Conservation (phyloP, 257 asterid species). For the Orobanche coerulescens region DNA sequence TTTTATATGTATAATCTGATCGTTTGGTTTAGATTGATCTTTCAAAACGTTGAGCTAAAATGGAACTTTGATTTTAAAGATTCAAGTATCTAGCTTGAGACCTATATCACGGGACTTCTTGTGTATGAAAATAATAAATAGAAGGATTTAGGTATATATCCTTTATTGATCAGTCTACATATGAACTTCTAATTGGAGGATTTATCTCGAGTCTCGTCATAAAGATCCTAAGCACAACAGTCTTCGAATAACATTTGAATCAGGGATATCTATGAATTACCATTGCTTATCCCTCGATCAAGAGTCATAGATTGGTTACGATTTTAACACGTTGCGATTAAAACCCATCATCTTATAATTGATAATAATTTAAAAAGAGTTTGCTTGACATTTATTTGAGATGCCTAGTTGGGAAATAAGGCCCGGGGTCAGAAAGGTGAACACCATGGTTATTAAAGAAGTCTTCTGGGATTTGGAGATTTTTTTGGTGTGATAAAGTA, state of each 20-base stretch:
- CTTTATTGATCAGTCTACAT: slow-evolving; percentile 2
- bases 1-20: slow-evolving; percentile 7
- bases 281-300: not conserved
- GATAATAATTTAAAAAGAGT: not conserved
- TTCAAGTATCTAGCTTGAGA: not conserved
- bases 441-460: not conserved
- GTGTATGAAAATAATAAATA: not conserved
- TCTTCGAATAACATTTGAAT: no score
- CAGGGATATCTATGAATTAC: no score
- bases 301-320: not conserved
- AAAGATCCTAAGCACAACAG: not conserved
- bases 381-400: not conserved
- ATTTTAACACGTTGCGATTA: not conserved
- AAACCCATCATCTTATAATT: not conserved
- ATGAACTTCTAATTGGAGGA: not conserved
- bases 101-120: slow-evolving; percentile 12
- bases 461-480: not conserved
- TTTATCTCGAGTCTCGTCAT: slow-evolving; percentile 19
- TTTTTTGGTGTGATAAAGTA: not conserved
- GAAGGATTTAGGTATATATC: slow-evolving; percentile 7
- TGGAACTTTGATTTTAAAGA: slow-evolving; percentile 8
- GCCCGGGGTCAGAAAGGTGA: not conserved
- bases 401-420: not conserved
- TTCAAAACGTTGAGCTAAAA: not conserved
- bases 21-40: slow-evolving; percentile 3